Base-by-base conservation (phyloP, 306 rosid species). In the Prunus kanzakura region DNA sequence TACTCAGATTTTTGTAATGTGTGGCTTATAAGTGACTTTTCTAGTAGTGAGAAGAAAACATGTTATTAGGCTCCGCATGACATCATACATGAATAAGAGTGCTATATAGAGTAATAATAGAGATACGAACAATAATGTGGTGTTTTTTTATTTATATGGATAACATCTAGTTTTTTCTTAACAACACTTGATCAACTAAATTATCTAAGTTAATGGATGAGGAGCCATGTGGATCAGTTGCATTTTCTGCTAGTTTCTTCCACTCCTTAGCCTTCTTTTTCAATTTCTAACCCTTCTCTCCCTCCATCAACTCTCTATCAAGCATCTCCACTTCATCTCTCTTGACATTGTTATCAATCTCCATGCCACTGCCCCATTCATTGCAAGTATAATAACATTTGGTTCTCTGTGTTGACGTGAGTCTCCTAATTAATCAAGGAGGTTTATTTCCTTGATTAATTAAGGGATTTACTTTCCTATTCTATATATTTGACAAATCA, bases 171-270 rank as follows among this genome's bases (percentile, higher is more conserved):
- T 11, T 23, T 23, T 52, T 70, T 7, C 45, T 9, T 58, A 73
- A 23, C 20, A n/a, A 41, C 4, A 73, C 11, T 8, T 25, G 25
- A 8, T 58, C 8, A 4, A 73, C 56, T 23, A 73, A 41, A 14
- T 58, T 55, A 6, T 73, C 76, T 8, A 73, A 43, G 69, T 60
- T 60, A 43, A 9, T 58, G 41, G 77, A 22, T 58, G 69, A 73
- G 18, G 77, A 73, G 22, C 69, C 69, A 60, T 25, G 18, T 8
- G 58, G 3, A 60, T 3, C 3, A 58, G 68, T 46, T 10, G 69
- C 69, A 8, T 47, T 27, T 20, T 74, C 70, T 18, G 70, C 71
- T 2, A 62, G 25, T 45, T 29, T 61, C 70, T 74, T 74, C 78
- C 69, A 63, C 15, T 62, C 55, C 66, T 2, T 3, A 4, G 22